Conservation (phyloP, 225 moss, liverwort and hornwort species). For the Physcomitrellopsis africana region DNA sequence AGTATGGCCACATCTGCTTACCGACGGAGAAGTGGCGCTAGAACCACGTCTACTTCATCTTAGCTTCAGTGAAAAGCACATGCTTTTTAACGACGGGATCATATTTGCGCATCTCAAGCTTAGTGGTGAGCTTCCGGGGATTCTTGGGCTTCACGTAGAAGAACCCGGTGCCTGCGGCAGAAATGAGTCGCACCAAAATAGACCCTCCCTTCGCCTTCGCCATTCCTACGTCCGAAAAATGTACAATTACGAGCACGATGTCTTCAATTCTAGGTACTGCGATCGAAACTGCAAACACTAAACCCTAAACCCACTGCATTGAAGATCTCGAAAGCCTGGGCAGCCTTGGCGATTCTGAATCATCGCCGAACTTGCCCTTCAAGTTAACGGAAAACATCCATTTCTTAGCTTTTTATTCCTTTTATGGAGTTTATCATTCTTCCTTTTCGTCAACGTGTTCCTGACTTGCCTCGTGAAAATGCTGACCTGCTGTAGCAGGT, state of each 20-base stretch:
- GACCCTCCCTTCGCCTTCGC: conserved; percentile 94
- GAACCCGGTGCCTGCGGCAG: conserved; percentile 89
- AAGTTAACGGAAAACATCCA: too few relatives aligned
- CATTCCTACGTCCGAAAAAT: conserved; percentile 42
- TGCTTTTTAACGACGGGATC: conserved; percentile 96
- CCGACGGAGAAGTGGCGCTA: background rate
- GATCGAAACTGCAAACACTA: too few relatives aligned
- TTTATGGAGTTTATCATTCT: too few relatives aligned
- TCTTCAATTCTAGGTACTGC: too few relatives aligned
- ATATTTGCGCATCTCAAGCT: conserved; percentile 97
- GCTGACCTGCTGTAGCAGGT: too few relatives aligned
- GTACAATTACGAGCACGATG: background rate
- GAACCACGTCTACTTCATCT: conserved; percentile 65
- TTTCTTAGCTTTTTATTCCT: too few relatives aligned
- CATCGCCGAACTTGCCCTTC: too few relatives aligned
- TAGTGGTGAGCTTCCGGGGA: conserved; percentile 83
- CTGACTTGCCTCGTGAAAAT: too few relatives aligned
- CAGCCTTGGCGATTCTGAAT: too few relatives aligned
- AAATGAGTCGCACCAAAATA: conserved; percentile 84
- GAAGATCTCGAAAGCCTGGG: too few relatives aligned
- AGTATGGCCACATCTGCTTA: background rate
- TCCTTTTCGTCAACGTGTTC: too few relatives aligned
- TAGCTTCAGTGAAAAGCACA: conserved; percentile 93
- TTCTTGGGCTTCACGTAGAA: conserved; percentile 96
- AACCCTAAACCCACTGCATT: too few relatives aligned